phyloP scores from a whole-genome alignment of 1,284 basidiomycete genomes.

The Neotropicomus parvogracilis region DNA sequence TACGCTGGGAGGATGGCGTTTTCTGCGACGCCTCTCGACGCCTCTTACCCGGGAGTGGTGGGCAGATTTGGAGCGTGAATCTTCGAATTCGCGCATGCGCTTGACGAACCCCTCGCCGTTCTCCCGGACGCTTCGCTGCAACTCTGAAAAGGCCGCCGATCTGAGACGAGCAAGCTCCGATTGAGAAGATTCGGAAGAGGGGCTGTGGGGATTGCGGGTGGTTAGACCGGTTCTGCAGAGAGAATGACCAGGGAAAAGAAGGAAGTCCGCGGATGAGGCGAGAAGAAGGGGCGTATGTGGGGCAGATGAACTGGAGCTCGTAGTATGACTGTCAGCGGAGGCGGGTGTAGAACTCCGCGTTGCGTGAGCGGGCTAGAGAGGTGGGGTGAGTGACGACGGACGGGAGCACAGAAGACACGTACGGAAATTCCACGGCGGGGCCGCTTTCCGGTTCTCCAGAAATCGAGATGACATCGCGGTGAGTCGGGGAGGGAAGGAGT shows the following conservation, averaged over 20 bases:
- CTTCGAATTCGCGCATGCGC: constrained; percentile 69
- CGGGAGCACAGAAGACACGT: constrained; percentile 19
- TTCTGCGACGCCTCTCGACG: constrained; percentile 38
- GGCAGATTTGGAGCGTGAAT: constrained; percentile 41
- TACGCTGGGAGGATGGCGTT: constrained; percentile 32
- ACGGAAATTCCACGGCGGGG: constrained; percentile 47
- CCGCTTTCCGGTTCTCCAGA: constrained; percentile 53
- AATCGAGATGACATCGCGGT: constrained; percentile 50
- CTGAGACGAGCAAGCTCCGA: constrained; percentile 47
- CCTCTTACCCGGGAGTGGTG: constrained; percentile 38
- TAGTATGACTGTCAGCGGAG: constrained; percentile 29
- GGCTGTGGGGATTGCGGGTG: constrained; percentile 19
- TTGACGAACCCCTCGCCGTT: constrained; percentile 64
- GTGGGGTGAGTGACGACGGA: neutral
- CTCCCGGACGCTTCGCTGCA: constrained; percentile 57
- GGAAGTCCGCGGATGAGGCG: constrained; percentile 57
- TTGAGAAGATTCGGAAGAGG: constrained; percentile 25
- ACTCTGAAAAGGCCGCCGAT: constrained; percentile 60
- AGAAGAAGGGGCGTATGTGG: constrained; percentile 42
- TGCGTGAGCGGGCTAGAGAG: constrained; percentile 15
- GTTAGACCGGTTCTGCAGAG: constrained; percentile 20
- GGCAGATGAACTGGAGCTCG: constrained; percentile 27
- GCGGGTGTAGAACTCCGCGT: constrained; percentile 30
- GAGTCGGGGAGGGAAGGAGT: constrained; percentile 37
- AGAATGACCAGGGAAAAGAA: constrained; percentile 42